Base-by-base conservation (phyloP, 768 basidiomycete genomes). In the Rhodotorula toruloides region DNA sequence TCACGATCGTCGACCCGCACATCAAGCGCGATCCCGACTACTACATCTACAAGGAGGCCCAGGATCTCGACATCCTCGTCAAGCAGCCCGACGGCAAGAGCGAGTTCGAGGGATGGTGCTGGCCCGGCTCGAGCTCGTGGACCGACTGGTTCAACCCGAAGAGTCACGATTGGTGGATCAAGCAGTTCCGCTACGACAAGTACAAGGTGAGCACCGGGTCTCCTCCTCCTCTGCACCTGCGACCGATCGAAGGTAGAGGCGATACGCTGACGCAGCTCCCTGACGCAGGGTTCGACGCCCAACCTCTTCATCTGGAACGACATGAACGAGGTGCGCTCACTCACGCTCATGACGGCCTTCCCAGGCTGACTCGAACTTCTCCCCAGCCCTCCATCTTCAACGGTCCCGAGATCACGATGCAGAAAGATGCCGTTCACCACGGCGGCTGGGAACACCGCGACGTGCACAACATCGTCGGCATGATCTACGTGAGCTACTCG, bases 361-460 rank as follows among this genome's bases (percentile, higher is more conserved):
- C 27, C 44, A 63, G 46, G 27, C 31, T 61, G 43, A 67, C 32
- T 36, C n/a, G 42, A 0, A 27, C 32, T 25, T 14, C 29, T 43
- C 10, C 31, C n/a, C 61, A 89, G 90, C 96, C 96, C 2, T 87
- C 93, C 17, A 86, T 99, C n/a, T 99, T 99, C 81, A 94, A 97
- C 72, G 96, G 94, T 1, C 96, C 96, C 10, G 96, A 99, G 76
- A 97, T 99, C 73, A 85, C 85, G 40, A 84, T 87, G 83, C 85
- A 84, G 6, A 84, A 84, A 71, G 87, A 88, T 65, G 83, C 83
- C 53, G 81, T 96, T 48, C 93, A 98, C 75, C 80, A 91, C 73
- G 90, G 88, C 37, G 91, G 91, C 32, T 99, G 96, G 96, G 96
- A 99, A 76, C 92, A 99, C 75, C 86, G 96, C 54, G 96, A 98